Conservation (phyloP, 495 filamentous ascomycete species). For the Poronia punctata region DNA sequence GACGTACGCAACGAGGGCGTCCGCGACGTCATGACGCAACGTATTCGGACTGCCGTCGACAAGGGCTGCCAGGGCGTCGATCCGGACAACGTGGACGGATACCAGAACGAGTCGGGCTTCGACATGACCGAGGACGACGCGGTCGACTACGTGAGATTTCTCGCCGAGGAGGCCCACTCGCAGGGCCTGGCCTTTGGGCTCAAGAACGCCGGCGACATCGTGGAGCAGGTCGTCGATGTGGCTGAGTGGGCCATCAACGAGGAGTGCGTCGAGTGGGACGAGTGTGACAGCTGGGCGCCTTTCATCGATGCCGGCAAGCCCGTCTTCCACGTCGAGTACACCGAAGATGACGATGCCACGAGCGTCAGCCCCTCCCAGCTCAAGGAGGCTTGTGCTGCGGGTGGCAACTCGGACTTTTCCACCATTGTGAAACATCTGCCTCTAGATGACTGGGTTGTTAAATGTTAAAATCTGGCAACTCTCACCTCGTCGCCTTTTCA, state of each 20-base stretch:
- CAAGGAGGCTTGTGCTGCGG: conserved; percentile 5
- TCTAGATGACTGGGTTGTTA: conserved; percentile 10
- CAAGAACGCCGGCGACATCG: conserved; percentile 59
- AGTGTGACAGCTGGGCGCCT: conserved; percentile 47
- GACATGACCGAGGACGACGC: conserved; percentile 47
- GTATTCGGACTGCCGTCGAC: conserved; percentile 47
- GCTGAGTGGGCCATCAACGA: conserved; percentile 69
- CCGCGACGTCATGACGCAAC: conserved; percentile 49
- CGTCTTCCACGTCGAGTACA: conserved; percentile 71
- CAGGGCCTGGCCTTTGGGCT: conserved; percentile 50
- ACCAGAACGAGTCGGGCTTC: conserved; percentile 51
- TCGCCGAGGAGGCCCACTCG: conserved; percentile 46
- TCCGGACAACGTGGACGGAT: conserved; percentile 66
- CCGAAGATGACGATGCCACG: conserved; percentile 29
- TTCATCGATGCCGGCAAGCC: conserved; percentile 57
- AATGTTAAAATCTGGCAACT: conserved; percentile 4
- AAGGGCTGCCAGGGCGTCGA: conserved; percentile 69
- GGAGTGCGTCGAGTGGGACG: conserved; percentile 53
- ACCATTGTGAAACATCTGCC: conserved; percentile 5
- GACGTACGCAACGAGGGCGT: conserved; percentile 50
- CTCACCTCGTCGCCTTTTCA: too few relatives aligned
- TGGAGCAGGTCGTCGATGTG: conserved; percentile 45
- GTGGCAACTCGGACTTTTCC: conserved; percentile 7
- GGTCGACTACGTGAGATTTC: conserved; percentile 51
- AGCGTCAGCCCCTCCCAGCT: conserved; percentile 3